Base-by-base conservation (phyloP, 148 eudicot species). In the Salicornia ramosissima region DNA sequence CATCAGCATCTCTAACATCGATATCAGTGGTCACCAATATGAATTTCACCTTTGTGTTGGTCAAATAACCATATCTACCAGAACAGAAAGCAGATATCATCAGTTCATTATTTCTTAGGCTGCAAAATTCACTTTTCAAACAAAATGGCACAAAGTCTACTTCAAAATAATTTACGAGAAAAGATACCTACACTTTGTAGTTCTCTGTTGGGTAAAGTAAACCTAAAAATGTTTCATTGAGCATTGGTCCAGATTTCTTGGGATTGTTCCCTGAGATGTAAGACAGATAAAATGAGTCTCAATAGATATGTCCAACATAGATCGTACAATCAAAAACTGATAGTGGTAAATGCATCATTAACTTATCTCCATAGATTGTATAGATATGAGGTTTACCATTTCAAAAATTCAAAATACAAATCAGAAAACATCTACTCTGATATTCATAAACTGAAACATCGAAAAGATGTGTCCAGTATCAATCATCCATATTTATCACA, bases 181-280 rank as follows among this genome's bases (percentile, higher is more conserved):
- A 50, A 24, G 71, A 71, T 73, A 70, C 97, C 81, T 79, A 94
- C 96, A 94, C 92, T 91, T 94, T 94, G 84, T 87, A 94, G 80
- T 94, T 94, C 68, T 94, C 97, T 58, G 96, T 80, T 31, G 97
- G 97, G 78, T 94, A 94, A 33, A 90, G 91, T 75, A 90, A 80
- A 54, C 99, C 99, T 49, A 94, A 91, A 67, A 88, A 94, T 43
- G 97, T 87, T 86, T 90, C 99, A 68, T 94, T 90, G 68, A 94
- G 84, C 80, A 87, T 87, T 18, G 93, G 93, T 58, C 96, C 92
- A 26, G 97, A 86, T 81, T 86, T 88, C 73, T 91, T 90, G n/a
- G 99, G 97, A 84, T 94, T 94, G 81, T 89, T 94, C 81, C 90
- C 99, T 91, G 96, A 42, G 67, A 68, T 22, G 42, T 31, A 60